phyloP scores from a whole-genome alignment of 192 early-diverging fungal genomes.

The Neocallimastix lanati region DNA sequence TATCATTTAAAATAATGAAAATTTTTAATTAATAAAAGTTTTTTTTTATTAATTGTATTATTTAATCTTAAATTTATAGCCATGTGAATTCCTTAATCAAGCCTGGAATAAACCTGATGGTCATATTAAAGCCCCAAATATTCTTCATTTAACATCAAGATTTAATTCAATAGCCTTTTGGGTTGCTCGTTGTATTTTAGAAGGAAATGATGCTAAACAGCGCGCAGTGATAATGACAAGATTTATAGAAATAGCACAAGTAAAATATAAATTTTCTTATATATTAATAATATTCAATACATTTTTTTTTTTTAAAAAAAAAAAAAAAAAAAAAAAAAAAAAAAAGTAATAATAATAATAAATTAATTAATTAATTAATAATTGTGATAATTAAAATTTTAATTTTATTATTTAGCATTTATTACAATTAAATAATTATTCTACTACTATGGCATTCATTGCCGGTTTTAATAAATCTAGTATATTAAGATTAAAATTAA shows the following conservation, averaged over 20 bases:
- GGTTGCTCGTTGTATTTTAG: constrained; percentile 12
- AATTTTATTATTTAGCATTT: no score
- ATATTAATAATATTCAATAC: no score
- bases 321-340: no score
- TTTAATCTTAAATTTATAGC: constrained; percentile 1
- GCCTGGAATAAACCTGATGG: constrained; percentile 13
- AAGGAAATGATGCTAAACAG: constrained; percentile 9
- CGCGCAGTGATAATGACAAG: constrained; percentile 9
- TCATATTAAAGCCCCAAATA: constrained; percentile 7
- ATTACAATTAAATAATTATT: constrained; percentile 16
- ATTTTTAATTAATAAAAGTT: no score
- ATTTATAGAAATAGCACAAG: constrained; percentile 14
- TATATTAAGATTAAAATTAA: constrained; percentile 10
- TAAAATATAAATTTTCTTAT: no score
- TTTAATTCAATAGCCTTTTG: constrained; percentile 20
- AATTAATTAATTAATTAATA: no score
- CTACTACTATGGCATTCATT: constrained; percentile 18
- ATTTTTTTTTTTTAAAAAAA: no score
- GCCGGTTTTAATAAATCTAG: constrained; percentile 18
- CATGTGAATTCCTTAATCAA: constrained; percentile 15
- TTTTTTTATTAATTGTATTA: no score
- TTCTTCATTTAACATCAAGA: constrained; percentile 10
- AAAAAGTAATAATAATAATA: no score
- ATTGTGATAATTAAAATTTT: no score
- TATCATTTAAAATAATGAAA: no score